Evolutionary conservation across 257 asterid genomes (phyloP).

Genomic region (Solanum bulbocastanum): DNA sequence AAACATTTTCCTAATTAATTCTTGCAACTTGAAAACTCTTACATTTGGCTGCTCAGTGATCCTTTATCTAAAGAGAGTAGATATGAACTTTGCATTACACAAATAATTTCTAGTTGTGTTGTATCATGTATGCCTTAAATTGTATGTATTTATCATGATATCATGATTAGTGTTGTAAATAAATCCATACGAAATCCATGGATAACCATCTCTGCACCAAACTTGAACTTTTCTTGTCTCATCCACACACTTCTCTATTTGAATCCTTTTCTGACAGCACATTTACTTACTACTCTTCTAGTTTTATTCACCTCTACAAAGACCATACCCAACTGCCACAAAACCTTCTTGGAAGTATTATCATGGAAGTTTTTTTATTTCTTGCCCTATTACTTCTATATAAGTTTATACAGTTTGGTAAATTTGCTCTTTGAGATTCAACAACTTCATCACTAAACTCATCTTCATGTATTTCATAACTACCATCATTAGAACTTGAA

Average conservation of each 20-base stretch:
- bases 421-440: neutral
- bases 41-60: neutral
- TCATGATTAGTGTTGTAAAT: neutral
- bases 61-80: neutral
- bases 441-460: no score
- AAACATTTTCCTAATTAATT: neutral
- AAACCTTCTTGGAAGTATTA: neutral
- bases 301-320: no score
- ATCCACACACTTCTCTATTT: neutral
- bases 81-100: neutral
- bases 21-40: neutral
- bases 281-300: no score
- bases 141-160: neutral
- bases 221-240: neutral
- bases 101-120: neutral
- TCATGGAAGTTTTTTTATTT: neutral
- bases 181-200: neutral
- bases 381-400: neutral
- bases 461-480: neutral
- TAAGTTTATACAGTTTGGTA: neutral
- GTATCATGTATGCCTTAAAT: neutral
- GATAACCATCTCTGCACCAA: neutral
- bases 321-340: neutral
- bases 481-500: no score
- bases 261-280: neutral